Evolutionary conservation across 208 protist species (phyloP).

Genomic region (Lotmaria passim): DNA sequence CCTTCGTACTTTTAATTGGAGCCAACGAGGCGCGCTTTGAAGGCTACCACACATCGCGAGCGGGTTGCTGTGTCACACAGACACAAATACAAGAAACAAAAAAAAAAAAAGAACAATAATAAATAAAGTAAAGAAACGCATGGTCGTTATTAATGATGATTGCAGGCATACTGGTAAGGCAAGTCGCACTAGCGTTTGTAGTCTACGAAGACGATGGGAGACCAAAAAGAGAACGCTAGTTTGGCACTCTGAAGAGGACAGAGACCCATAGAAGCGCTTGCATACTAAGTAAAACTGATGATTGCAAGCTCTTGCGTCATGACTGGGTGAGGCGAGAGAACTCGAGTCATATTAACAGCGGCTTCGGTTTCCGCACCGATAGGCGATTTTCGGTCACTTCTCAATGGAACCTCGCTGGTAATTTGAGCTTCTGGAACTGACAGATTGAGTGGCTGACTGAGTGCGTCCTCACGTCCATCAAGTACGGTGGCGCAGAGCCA

Average conservation of each 20-base stretch:
- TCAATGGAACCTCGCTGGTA: not conserved
- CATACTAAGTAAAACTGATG: constrained; percentile 3
- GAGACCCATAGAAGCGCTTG: no score
- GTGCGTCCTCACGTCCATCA: not conserved
- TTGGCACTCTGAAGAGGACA: not conserved
- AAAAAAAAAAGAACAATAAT: no score
- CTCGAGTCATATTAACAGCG: not conserved
- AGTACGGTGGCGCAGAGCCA: constrained; percentile 12
- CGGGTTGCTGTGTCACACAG: no score
- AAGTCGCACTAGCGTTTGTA: no score
- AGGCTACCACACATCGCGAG: no score
- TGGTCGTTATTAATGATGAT: no score
- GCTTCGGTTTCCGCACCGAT: not conserved
- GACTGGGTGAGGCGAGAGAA: constrained; percentile 32
- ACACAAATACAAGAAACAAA: no score
- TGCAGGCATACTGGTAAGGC: no score
- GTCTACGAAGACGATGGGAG: no score
- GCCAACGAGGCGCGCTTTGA: no score
- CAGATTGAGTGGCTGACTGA: not conserved
- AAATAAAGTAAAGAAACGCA: no score
- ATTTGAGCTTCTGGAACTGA: constrained; percentile 9
- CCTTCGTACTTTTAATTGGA: no score
- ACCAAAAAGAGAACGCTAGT: not conserved
- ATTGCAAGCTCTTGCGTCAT: constrained; percentile 34
- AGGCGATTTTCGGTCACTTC: not conserved